These are phyloP conservation scores for Limnanthes douglasii DNA, from an alignment of 345 rosid species.

Conservation along the genomic window DNA sequence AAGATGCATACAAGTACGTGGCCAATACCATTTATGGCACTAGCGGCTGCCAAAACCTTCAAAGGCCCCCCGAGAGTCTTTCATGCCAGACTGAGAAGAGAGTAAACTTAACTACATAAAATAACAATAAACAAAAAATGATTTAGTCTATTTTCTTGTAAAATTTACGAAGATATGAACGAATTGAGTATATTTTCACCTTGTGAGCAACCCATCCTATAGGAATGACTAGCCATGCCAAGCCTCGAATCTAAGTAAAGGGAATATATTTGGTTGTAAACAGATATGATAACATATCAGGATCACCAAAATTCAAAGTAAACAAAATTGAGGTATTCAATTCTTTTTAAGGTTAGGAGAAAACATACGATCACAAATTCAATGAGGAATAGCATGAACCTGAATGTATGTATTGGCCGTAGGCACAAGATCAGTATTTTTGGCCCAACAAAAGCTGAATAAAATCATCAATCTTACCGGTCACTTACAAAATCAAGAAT, in stretches of 20 bases:
- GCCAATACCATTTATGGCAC: constrained; percentile 61
- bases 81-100: constrained; percentile 96
- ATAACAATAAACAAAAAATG: background rate
- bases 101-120: no score
- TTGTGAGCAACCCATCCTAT: constrained; percentile 93
- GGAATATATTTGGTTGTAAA: constrained; percentile 2
- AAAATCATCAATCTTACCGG: no score
- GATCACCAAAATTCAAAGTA: constrained; percentile 4
- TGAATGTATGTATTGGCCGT: constrained; percentile 82
- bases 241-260: constrained; percentile 73
- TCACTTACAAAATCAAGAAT: no score
- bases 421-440: constrained; percentile 56
- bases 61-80: constrained; percentile 97
- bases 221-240: constrained; percentile 90
- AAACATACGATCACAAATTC: background rate
- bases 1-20: constrained; percentile 59
- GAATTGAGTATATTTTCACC: constrained; percentile 24
- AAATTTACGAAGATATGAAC: no score
- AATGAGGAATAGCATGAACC: constrained; percentile 27
- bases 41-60: constrained; percentile 71
- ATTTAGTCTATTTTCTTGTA: no score
- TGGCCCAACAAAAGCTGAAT: constrained; percentile 71
- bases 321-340: no score
- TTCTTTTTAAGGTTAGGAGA: no score
- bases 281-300: no score